Percentiles rank a stretch among this genome's conserved stretches.
Conservation (phyloP, 345 rosid genomes). For the Erucastrum elatum region DNA sequence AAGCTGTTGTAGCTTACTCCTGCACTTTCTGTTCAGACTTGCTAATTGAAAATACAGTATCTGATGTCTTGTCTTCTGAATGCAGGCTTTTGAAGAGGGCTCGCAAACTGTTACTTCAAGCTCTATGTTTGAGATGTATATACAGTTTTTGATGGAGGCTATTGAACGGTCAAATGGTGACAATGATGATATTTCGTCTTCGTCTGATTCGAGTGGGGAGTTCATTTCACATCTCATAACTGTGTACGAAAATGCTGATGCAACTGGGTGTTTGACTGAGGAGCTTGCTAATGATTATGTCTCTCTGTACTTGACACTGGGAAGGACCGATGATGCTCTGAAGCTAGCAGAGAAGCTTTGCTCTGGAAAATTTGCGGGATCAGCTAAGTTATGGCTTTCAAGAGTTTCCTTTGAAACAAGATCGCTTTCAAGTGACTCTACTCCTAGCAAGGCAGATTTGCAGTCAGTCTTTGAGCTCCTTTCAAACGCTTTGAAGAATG, state of each 20-base stretch:
- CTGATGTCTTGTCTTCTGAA: conserved; percentile 7
- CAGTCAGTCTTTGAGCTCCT: conserved; percentile 54
- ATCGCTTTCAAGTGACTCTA: conserved; percentile 40
- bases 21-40: background rate
- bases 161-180: conserved; percentile 43
- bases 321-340: conserved; percentile 57
- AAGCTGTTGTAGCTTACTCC: background rate
- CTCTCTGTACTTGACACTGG: conserved; percentile 64
- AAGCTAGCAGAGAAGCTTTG: conserved; percentile 65
- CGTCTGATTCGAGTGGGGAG: conserved; percentile 35
- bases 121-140: conserved; percentile 56
- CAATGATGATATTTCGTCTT: conserved; percentile 30
- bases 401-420: conserved; percentile 62
- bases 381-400: conserved; percentile 59
- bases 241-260: conserved; percentile 71
- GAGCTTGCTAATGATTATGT: conserved; percentile 69
- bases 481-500: conserved; percentile 48
- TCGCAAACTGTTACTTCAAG: conserved; percentile 56
- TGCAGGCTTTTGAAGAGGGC: conserved; percentile 81
- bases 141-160: conserved; percentile 59
- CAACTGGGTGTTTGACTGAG: conserved; percentile 56
- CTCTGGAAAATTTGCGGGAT: conserved; percentile 52
- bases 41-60: background rate
- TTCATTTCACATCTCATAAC: conserved; percentile 47
- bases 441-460: conserved; percentile 52